A percentile compares a stretch with the other conserved stretches of the same genome.
Evolutionary conservation across 768 basidiomycete species (phyloP).

Genomic region (Suillus subaureus): DNA sequence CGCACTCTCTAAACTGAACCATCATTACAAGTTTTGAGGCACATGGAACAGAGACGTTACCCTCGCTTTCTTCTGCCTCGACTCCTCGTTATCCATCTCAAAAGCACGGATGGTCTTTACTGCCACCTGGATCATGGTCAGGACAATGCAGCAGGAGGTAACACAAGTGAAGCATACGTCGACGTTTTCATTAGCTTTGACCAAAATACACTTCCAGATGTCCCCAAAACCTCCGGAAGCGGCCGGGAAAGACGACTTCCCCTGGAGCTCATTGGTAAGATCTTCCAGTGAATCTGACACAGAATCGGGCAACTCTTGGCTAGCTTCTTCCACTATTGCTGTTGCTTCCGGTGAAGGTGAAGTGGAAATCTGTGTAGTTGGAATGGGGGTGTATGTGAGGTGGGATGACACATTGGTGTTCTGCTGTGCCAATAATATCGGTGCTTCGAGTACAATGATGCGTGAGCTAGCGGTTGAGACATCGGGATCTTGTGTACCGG

Average conservation of each 20-base stretch:
- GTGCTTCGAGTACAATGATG: constrained; percentile 29
- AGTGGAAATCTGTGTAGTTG: too few relatives aligned
- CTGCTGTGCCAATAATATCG: constrained; percentile 22
- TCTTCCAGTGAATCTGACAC: not conserved
- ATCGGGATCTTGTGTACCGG: too few relatives aligned
- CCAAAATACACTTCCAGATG: not conserved
- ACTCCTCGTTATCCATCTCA: not conserved
- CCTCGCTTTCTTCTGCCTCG: not conserved
- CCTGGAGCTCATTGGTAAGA: not conserved
- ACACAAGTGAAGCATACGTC: not conserved
- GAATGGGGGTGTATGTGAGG: constrained; percentile 22
- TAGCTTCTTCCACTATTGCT: too few relatives aligned
- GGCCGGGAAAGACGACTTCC: not conserved
- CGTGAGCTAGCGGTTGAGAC: constrained; percentile 23
- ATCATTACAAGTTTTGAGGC: not conserved
- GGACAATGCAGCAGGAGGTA: not conserved
- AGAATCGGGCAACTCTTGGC: too few relatives aligned
- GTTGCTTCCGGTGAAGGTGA: too few relatives aligned
- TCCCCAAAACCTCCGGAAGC: not conserved
- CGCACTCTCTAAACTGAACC: not conserved
- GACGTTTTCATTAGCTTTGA: not conserved
- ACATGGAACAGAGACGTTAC: not conserved
- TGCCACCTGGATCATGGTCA: not conserved
- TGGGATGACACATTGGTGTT: constrained; percentile 24
- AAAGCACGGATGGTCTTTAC: not conserved